These are phyloP conservation scores for Rhodotorula diobovata DNA, from an alignment of 768 basidiomycete genomes.

Conservation along the genomic window DNA sequence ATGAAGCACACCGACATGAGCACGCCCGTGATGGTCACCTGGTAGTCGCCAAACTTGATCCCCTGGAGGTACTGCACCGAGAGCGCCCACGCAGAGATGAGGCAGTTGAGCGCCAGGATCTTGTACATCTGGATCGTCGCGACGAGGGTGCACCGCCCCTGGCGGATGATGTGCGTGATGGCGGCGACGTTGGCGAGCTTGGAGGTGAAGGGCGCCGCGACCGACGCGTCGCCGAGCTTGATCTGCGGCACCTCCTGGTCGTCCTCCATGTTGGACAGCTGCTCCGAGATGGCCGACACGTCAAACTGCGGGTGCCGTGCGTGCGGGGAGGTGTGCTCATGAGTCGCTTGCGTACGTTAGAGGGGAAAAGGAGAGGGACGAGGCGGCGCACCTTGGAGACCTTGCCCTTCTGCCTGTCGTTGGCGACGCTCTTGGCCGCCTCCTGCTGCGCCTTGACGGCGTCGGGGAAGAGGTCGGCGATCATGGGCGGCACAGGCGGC, in stretches of 20 bases:
- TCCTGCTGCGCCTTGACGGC: conserved; percentile 82
- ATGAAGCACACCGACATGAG: conserved; percentile 98
- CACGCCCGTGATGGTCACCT: conserved; percentile 92
- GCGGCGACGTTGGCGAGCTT: conserved; percentile 96
- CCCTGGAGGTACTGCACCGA: conserved; percentile 97
- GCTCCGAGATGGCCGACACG: conserved; percentile 69
- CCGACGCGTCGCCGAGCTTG: conserved; percentile 98
- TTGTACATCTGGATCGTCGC: conserved; percentile 99
- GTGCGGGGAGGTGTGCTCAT: conserved; percentile 36
- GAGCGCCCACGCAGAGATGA: conserved; percentile 97
- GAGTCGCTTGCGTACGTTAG: too few relatives aligned
- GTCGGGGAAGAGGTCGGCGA: conserved; percentile 82
- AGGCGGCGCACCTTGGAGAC: conserved; percentile 72
- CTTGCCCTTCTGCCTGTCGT: conserved; percentile 73
- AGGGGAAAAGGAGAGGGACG: conserved; percentile 11
- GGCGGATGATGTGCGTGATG: conserved; percentile 93
- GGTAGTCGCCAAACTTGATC: conserved; percentile 99
- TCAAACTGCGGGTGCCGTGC: conserved; percentile 58
- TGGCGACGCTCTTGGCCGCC: conserved; percentile 62
- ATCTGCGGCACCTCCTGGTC: conserved; percentile 93
- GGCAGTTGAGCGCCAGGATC: conserved; percentile 92
- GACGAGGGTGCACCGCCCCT: conserved; percentile 96
- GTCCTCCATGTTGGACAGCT: conserved; percentile 86
- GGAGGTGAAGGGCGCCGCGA: conserved; percentile 97
- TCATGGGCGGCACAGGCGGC: conserved; percentile 81